Percentiles rank a stretch among this genome's conserved stretches.
Conservation (phyloP, 352 stramenopile species). For the Phytophthora podocarpi region DNA sequence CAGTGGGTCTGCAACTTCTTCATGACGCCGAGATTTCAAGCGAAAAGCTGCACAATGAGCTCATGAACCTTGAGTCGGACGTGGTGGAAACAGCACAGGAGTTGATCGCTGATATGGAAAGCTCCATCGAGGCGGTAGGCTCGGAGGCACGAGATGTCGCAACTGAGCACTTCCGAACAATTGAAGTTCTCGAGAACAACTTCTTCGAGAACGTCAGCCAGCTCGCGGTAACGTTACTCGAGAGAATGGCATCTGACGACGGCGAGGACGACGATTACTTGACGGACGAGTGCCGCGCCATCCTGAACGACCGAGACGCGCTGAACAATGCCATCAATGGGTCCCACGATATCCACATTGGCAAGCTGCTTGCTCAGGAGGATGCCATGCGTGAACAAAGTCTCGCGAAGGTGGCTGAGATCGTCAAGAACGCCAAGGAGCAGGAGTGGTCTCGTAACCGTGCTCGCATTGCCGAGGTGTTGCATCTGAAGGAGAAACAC, state of each 20-base stretch:
- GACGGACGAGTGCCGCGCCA: constrained; percentile 77
- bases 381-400: constrained; percentile 85
- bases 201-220: constrained; percentile 91
- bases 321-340: constrained; percentile 90
- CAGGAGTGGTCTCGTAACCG: constrained; percentile 79
- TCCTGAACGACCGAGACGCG: constrained; percentile 82
- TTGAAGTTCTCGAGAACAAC: constrained; percentile 92
- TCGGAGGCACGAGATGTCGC: constrained; percentile 66
- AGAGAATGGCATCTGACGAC: constrained; percentile 79
- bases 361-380: constrained; percentile 87
- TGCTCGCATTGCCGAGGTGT: constrained; percentile 69
- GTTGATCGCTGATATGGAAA: constrained; percentile 64
- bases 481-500: constrained; percentile 80
- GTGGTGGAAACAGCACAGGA: constrained; percentile 82
- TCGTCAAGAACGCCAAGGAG: constrained; percentile 66
- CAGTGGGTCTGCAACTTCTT: constrained; percentile 69
- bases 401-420: constrained; percentile 68
- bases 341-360: constrained; percentile 93
- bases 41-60: constrained; percentile 84
- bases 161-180: constrained; percentile 86
- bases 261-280: constrained; percentile 82
- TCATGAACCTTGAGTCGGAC: constrained; percentile 90
- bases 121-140: constrained; percentile 64
- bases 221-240: constrained; percentile 71
- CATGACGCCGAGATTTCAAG: constrained; percentile 85